These are phyloP conservation scores for Zarea fungicola DNA, from an alignment of 2,329 filamentous ascomycete genomes.

Conservation along the genomic window DNA sequence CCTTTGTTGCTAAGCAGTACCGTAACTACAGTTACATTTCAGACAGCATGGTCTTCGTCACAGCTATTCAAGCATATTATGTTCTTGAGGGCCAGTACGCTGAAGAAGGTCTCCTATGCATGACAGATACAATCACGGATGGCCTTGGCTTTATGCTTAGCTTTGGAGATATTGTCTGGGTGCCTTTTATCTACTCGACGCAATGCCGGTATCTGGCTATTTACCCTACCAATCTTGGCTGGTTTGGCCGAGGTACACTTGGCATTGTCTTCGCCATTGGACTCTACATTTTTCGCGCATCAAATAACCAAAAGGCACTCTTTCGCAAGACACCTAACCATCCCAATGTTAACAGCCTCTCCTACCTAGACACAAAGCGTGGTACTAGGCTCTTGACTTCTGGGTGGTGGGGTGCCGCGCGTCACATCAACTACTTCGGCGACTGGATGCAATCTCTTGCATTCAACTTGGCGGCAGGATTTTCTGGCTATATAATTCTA, in stretches of 20 bases:
- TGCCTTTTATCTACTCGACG: conserved; percentile 79
- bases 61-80: conserved; percentile 71
- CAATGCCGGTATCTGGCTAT: conserved; percentile 78
- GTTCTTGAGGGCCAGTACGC: conserved; percentile 78
- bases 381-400: conserved; percentile 74
- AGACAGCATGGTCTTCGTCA: conserved; percentile 75
- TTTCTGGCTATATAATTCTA: conserved; percentile 71
- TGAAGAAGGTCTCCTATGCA: conserved; percentile 79
- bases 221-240: conserved; percentile 70
- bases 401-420: conserved; percentile 86
- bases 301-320: conserved; percentile 86
- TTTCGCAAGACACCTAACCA: conserved; percentile 83
- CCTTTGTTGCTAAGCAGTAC: conserved; percentile 83
- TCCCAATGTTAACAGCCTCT: conserved; percentile 67
- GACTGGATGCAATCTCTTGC: conserved; percentile 90
- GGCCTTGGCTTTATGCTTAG: conserved; percentile 90
- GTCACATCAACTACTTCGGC: conserved; percentile 91
- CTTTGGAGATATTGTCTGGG: conserved; percentile 86
- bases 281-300: conserved; percentile 79
- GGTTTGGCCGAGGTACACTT: conserved; percentile 56
- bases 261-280: conserved; percentile 61
- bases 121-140: conserved; percentile 85
- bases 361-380: conserved; percentile 74
- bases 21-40: conserved; percentile 72
- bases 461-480: conserved; percentile 76